Conservation (phyloP, 768 basidiomycete genomes). For the Boletus subcaerulescens region DNA sequence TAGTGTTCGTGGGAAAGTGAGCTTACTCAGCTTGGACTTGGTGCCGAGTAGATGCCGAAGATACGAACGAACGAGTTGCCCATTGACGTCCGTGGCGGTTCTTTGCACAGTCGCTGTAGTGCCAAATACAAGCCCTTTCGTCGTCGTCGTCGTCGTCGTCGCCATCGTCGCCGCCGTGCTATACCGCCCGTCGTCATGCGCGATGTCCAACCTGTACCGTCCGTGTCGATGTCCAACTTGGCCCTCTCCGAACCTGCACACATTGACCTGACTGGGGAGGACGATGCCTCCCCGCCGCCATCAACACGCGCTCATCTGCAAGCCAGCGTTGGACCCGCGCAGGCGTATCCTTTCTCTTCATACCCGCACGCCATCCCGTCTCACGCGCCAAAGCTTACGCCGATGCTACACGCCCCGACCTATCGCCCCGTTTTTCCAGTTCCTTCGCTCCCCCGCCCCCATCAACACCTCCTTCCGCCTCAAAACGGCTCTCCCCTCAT, state of each 20-base stretch:
- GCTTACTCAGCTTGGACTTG: conserved; percentile 23
- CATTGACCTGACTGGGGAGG: conserved; percentile 72
- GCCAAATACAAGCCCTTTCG: background rate
- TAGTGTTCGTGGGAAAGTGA: conserved; percentile 14
- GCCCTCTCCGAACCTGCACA: conserved; percentile 45
- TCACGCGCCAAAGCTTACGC: conserved; percentile 25
- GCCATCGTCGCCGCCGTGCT: background rate
- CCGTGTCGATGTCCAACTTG: conserved; percentile 35
- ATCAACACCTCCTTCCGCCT: conserved; percentile 21
- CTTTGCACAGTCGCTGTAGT: conserved; percentile 16
- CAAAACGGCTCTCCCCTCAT: conserved; percentile 26
- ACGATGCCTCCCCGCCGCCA: conserved; percentile 44
- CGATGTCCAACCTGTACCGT: conserved; percentile 26
- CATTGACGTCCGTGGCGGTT: conserved; percentile 12
- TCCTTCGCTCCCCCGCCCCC: conserved; percentile 31
- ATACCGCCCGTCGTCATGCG: conserved; percentile 20
- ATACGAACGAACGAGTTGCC: conserved; percentile 18
- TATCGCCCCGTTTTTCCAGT: conserved; percentile 55
- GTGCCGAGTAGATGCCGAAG: conserved; percentile 27
- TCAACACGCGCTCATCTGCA: conserved; percentile 32
- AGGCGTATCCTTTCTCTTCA: conserved; percentile 21
- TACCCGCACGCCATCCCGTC: conserved; percentile 24
- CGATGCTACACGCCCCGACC: conserved; percentile 22
- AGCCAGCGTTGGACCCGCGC: conserved; percentile 42
- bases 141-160: conserved; percentile 1